Conservation (phyloP, 306 rosid genomes). For the Chamaecrista fasciculata region DNA sequence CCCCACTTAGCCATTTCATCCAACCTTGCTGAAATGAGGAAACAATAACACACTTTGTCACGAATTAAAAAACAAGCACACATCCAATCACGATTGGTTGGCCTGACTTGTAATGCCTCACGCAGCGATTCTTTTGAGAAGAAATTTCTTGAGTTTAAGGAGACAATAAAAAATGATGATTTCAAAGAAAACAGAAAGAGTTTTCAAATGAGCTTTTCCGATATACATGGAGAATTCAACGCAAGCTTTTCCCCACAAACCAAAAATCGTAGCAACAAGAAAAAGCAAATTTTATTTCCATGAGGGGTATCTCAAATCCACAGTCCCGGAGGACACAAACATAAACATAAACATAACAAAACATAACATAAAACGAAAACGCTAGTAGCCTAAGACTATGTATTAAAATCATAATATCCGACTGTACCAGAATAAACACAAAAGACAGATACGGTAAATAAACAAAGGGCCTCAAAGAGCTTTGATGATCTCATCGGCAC, state of each 20-base stretch:
- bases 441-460: background rate
- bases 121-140: too few relatives aligned
- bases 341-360: too few relatives aligned
- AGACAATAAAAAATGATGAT: too few relatives aligned
- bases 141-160: too few relatives aligned
- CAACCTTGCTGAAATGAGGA: constrained; percentile 86
- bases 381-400: background rate
- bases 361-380: constrained; percentile 13
- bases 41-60: too few relatives aligned
- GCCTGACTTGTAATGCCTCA: too few relatives aligned
- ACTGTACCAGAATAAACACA: too few relatives aligned
- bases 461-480: constrained; percentile 65
- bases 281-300: constrained; percentile 29
- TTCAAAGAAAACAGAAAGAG: too few relatives aligned
- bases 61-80: too few relatives aligned
- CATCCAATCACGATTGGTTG: too few relatives aligned
- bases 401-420: background rate
- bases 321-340: constrained; percentile 17
- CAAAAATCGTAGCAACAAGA: background rate
- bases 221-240: background rate
- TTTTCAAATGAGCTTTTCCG: background rate
- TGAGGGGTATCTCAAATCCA: constrained; percentile 18
- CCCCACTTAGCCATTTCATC: constrained; percentile 90
- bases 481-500: constrained; percentile 90
- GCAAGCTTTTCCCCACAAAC: too few relatives aligned